Base-by-base conservation (phyloP, 768 basidiomycete species). In the Basidioascus undulatus region DNA sequence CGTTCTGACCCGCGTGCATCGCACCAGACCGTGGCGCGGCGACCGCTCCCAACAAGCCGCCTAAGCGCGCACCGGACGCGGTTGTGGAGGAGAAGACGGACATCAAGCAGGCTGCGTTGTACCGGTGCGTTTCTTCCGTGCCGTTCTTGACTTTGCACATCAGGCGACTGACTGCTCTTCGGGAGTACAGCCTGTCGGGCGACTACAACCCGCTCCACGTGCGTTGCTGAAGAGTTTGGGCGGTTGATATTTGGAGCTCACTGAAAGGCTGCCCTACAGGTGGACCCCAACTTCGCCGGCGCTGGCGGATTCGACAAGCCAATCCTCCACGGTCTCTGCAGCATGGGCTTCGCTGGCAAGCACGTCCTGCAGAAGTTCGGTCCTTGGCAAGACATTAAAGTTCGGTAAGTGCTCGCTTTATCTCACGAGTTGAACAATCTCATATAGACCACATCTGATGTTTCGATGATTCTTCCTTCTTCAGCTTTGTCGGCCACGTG, bases 291-390 rank as follows among this genome's bases (percentile, higher is more conserved):
- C 44, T 96, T 92, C 53, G 84, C 92, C 10, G 76, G 77, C 10
- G 76, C 89, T 37, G 87, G 83, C n/a, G 86, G 86, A 0, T 94
- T 89, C 56, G 75, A 83, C 49, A 72, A 72, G 56, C 89, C 89
- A 1, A 86, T 82, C 46, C 62, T 82, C 15, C 79, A 81, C 50
- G 79, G 67, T 64, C 69, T 94, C 11, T 92, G 86, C 62, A 77
- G 65, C 24, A 78, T 94, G 71, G 92, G 89, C 16, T 73, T 92
- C 42, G 70, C 86, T 4, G 82, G 75, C 5, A 94, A 94, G 60
- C 84, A 96, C 53, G 73, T 98, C 27, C 56, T 81, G 47, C 78
- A 89, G 59, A 64, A 72, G 3, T 98, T 71, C 53, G 92, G 92
- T 11, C 57, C 69, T 13, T 89, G 68, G 62, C 71, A 71, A 51